Evolutionary conservation across 192 early-diverging fungal species (phyloP), one percentile per base, ranked within the genome.

Genomic region (Linnemannia schmuckeri): DNA sequence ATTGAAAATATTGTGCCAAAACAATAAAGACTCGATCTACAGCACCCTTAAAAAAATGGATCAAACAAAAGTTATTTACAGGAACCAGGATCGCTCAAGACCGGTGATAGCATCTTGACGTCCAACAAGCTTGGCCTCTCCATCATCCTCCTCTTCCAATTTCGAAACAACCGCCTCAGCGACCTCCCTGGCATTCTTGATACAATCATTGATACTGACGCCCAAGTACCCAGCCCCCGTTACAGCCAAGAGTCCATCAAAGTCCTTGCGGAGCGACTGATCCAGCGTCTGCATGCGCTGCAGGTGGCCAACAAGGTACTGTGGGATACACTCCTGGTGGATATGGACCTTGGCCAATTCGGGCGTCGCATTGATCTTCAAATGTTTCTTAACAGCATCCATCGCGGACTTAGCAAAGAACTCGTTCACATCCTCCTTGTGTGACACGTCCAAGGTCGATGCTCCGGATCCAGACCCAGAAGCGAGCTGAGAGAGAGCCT

Each of bases 301-400:
- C 33, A 92, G 73, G 76, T 99, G 97, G 0, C 97, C 97, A 1
- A 98, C 96, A 2, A 90, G 82, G 77, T 98, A 98, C 70, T 98
- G 95, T 4, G 98, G 97, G 75, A 99, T 97, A 80, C 98, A 99
- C 22, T 94, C 82, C 9, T 77, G 68, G 27, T 96, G 92, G 54
- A 99, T 73, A 44, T 91, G 88, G 2, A 92, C 94, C 41, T 89
- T 85, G 17, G 82, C 82, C 52, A 91, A 90, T 6, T 89, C 81
- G 7, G 94, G 93, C 4, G 75, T 41, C 0, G 75, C 76, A 8
- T 84, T 80, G 8, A 96, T 92, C 18, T 93, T 92, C 13, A 97
- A 90, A 46, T 94, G 92, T 15, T 80, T 79, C 61, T 90, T 80
- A 22, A 97, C 81, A 0, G 91, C 90, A 38, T 94, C 88, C n/a